These are phyloP conservation scores for Epipyxis sp. DNA, from an alignment of 108 stramenopile species.

Conservation along the genomic window DNA sequence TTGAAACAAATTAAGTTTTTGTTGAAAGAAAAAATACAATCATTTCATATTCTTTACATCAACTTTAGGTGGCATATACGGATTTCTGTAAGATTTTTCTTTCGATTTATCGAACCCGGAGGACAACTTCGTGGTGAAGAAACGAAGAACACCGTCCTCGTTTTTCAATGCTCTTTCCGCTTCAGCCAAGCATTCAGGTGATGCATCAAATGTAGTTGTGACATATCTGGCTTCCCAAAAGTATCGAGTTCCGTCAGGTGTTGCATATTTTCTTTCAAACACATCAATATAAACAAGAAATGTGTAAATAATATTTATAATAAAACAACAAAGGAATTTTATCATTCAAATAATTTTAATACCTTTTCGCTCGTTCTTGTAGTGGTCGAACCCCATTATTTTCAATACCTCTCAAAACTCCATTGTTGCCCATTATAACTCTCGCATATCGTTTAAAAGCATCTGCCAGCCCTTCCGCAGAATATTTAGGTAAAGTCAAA, in stretches of 20 bases:
- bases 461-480: background rate
- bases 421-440: background rate
- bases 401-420: constrained; percentile 8
- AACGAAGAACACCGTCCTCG: background rate
- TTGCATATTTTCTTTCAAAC: background rate
- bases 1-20: too few relatives aligned
- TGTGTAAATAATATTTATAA: background rate
- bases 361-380: constrained; percentile 12
- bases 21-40: too few relatives aligned
- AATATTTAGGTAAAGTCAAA: background rate
- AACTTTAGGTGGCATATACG: background rate
- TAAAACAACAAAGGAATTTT: background rate
- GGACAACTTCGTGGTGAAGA: background rate
- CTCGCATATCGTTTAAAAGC: background rate
- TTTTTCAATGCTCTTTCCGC: background rate
- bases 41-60: too few relatives aligned
- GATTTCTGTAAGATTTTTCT: background rate
- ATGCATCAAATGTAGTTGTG: background rate
- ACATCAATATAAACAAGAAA: background rate
- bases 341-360: background rate
- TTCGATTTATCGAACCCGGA: background rate
- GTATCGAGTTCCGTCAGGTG: background rate
- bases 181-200: background rate
- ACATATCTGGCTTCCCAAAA: constrained; percentile 14
- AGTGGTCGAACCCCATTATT: background rate